Evolutionary conservation across 306 rosid genomes (phyloP), one percentile per base, ranked within the genome.

Genomic region (Astragalus glycyphyllos): DNA sequence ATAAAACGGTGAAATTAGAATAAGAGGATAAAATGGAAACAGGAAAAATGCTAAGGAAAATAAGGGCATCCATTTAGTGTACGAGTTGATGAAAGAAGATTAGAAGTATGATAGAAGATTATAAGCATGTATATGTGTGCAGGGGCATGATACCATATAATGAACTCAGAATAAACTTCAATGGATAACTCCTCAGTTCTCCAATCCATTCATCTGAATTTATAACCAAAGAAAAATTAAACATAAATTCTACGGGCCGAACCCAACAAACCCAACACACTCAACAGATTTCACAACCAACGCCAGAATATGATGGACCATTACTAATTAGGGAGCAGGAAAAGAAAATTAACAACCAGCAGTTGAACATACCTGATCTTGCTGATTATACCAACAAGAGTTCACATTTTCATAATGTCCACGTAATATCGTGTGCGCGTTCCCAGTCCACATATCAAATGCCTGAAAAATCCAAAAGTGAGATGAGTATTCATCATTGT

Each of bases 391-490:
- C 85, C 92, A 87, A 88, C 97, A 94, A 73, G 90, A 82, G 80
- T 91, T 94, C 66, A 89, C 96, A 74, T 49, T 76, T 76, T 91
- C 97, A 44, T 94, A 91, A 82, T 94, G 99, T 47, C 97, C 95
- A 56, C 88, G 87, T 58, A 89, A 82, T 80, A 86, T 77, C 38
- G 74, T 56, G 71, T 84, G 45, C 5, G 86, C 84, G 45, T 77
- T 84, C 70, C 99, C 99, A 11, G 96, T 86, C 99, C 97, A 91
- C 88, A 87, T 70, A 80, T 94, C 80, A 72, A 94, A 91, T 51
- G 86, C 96, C 96, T 94, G 77, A 51, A 87, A 60, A 83, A 64
- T 71, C 77, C 35, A 48, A 47, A 61, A 58, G 57, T 72, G 67
- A 68, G 41, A 68, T 65, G 44, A 77, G 76, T 40, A 31, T 75